Evolutionary conservation across 2,329 filamentous ascomycete species (phyloP), one percentile per base, ranked within the genome.

Genomic region (Daldinia sp.): DNA sequence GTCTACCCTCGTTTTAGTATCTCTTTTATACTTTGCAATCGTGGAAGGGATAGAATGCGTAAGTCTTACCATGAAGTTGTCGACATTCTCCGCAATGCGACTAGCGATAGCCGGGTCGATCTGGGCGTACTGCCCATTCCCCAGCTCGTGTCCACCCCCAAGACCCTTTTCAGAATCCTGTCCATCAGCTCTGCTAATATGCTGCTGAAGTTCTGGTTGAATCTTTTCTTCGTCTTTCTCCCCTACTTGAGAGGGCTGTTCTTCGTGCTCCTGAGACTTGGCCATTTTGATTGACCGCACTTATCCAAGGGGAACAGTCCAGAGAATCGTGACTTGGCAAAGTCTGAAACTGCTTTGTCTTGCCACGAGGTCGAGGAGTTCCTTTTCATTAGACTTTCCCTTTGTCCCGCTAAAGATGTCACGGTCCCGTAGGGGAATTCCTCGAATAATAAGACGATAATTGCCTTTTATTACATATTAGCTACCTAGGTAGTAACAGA

Each of bases 11-110:
- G 18, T 44, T 7, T 71, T 63, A 63, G 37, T 33, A 20, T 37
- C 2, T 37, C 10, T 26, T 10, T 4, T 15, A 4, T 53, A 9
- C 28, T 48, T 15, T 26, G 1, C 20, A 44, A 20, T 18, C 7
- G 1, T 20, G 35, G 18, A 23, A 10, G 13, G 6, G 10, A 12
- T 20, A n/a, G 46, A 44, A 30, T 13, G 9, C 30, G 26, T n/a
- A 12, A 18, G 39, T 48, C 63, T 70, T 66, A 77, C 75, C 74
- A 77, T 76, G 63, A 77, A 77, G 64, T 77, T 75, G 0, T 76
- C 75, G 13, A 77, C 74, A 58, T 72, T 76, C 3, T 66, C 75
- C n/a, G 75, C 75, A 50, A 77, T 76, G 48, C 73, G 73, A 23
- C 65, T 72, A 2, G 75, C 74, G 42, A 77, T 56, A 4, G 65